Evolutionary conservation across 2,329 filamentous ascomycete genomes (phyloP).

Genomic region (Metarhizium album): DNA sequence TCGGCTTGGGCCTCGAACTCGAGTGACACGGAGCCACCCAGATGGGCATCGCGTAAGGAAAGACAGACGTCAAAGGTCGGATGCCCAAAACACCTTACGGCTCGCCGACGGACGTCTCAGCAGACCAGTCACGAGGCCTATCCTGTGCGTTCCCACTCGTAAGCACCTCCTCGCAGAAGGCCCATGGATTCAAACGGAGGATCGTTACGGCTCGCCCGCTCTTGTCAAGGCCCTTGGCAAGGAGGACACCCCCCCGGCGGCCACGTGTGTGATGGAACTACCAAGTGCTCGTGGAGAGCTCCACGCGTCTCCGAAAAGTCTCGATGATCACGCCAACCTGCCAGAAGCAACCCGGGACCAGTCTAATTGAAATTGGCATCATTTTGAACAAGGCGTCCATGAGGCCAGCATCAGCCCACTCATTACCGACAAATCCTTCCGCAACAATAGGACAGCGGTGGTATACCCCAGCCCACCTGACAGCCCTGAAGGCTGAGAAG

Average conservation of each 20-base stretch:
- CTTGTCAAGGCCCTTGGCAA: neutral
- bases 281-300: neutral
- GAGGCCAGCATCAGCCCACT: neutral
- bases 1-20: neutral
- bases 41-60: neutral
- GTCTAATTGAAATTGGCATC: neutral
- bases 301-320: neutral
- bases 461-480: neutral
- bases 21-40: neutral
- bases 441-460: neutral
- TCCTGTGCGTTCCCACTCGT: too few species aligned
- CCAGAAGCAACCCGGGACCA: neutral
- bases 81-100: neutral
- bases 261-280: conserved; percentile 10
- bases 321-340: neutral
- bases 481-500: conserved; percentile 1
- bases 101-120: neutral
- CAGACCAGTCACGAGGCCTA: neutral
- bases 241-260: conserved; percentile 6
- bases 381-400: neutral
- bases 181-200: too few species aligned
- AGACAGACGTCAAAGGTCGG: neutral
- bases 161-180: too few species aligned
- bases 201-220: too few species aligned
- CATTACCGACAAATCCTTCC: neutral